These are phyloP conservation scores for Fomitopsis pulvina DNA, from an alignment of 768 basidiomycete species.

Conservation along the genomic window DNA sequence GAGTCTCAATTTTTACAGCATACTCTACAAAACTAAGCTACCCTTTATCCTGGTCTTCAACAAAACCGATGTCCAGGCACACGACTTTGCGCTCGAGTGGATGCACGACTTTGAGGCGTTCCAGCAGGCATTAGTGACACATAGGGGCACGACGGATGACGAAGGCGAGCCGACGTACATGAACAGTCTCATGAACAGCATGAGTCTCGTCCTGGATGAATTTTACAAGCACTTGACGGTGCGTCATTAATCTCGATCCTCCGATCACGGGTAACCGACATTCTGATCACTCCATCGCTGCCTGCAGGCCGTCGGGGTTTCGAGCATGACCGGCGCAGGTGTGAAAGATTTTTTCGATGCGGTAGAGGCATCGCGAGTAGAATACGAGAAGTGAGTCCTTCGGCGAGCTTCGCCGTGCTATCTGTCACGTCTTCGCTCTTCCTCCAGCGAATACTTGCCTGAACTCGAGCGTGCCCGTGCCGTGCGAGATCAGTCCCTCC, in stretches of 20 bases:
- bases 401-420: background rate
- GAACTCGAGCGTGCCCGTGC: conserved; percentile 72
- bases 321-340: conserved; percentile 93
- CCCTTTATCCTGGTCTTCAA: conserved; percentile 99
- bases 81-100: conserved; percentile 94
- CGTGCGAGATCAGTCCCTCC: conserved; percentile 55
- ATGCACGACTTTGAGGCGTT: conserved; percentile 98
- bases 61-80: conserved; percentile 90
- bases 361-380: conserved; percentile 79
- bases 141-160: conserved; percentile 58
- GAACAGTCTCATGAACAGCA: conserved; percentile 98
- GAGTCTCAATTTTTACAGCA: conserved; percentile 40
- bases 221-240: conserved; percentile 97
- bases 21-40: conserved; percentile 95
- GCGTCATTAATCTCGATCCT: conserved; percentile 13
- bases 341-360: conserved; percentile 88
- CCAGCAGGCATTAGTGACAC: conserved; percentile 76
- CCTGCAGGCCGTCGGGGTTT: conserved; percentile 87
- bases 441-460: conserved; percentile 86
- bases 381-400: conserved; percentile 75
- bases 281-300: background rate
- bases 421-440: background rate
- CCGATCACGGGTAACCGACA: background rate
- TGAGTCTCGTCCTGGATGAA: conserved; percentile 96
- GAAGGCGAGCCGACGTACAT: conserved; percentile 96